Evolutionary conservation across 768 basidiomycete genomes (phyloP).

Genomic region (Tephrocybe sp.): DNA sequence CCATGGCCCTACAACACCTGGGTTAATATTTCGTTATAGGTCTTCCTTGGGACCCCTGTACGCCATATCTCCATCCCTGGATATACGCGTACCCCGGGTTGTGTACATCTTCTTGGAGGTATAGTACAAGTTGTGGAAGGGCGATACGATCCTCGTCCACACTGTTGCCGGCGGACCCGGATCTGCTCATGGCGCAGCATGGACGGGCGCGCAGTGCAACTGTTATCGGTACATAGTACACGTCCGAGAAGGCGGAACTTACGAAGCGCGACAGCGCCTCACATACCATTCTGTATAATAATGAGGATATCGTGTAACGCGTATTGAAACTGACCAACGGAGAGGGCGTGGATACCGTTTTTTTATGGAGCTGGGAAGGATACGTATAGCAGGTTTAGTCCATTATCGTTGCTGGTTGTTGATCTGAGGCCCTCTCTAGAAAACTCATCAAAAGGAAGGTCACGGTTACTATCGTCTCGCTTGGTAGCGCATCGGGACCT

Average conservation of each 20-base stretch:
- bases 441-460: constrained; percentile 79
- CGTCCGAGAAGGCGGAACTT: constrained; percentile 74
- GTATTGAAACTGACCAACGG: constrained; percentile 76
- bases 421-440: constrained; percentile 29
- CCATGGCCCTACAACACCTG: neutral
- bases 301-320: constrained; percentile 70
- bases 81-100: constrained; percentile 56
- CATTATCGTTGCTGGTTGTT: neutral
- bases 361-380: constrained; percentile 97
- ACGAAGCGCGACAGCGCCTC: constrained; percentile 80
- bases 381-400: constrained; percentile 54
- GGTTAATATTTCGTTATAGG: constrained; percentile 28
- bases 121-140: constrained; percentile 78
- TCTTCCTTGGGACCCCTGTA: constrained; percentile 51
- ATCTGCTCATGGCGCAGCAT: constrained; percentile 62
- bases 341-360: constrained; percentile 81
- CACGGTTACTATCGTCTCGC: constrained; percentile 84
- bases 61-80: constrained; percentile 74
- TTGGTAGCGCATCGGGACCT: constrained; percentile 90
- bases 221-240: constrained; percentile 93
- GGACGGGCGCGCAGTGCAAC: constrained; percentile 74
- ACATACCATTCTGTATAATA: constrained; percentile 80
- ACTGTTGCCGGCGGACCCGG: constrained; percentile 92
- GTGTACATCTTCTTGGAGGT: constrained; percentile 77
- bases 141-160: constrained; percentile 80